phyloP scores from a whole-genome alignment of 2,329 filamentous ascomycete genomes.

The Metarhizium album region DNA sequence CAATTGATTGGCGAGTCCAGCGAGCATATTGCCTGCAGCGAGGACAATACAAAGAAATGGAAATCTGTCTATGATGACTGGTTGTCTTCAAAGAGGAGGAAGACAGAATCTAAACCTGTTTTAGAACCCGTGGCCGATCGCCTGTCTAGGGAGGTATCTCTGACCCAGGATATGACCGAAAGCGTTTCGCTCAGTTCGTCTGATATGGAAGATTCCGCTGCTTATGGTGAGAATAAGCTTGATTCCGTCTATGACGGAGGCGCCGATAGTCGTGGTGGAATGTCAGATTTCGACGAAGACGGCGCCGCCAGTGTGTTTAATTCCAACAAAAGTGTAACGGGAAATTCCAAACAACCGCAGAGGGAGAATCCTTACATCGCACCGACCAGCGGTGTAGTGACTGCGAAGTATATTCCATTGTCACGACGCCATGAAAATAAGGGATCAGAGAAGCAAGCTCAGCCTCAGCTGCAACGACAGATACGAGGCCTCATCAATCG shows the following conservation, averaged over 20 bases:
- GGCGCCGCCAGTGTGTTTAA: constrained; percentile 24
- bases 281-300: constrained; percentile 26
- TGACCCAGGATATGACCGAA: not conserved
- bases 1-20: constrained; percentile 60
- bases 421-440: constrained; percentile 53
- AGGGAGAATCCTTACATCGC: constrained; percentile 86
- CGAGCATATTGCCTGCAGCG: constrained; percentile 35
- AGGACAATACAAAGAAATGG: constrained; percentile 50
- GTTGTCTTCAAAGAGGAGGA: constrained; percentile 43
- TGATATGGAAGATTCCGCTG: not conserved
- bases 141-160: constrained; percentile 8
- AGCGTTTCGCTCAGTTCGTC: not conserved
- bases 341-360: constrained; percentile 32
- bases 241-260: not conserved
- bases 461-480: constrained; percentile 63
- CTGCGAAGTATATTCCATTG: constrained; percentile 78
- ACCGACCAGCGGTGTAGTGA: constrained; percentile 39
- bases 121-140: constrained; percentile 1
- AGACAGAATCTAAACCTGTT: constrained; percentile 8
- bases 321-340: constrained; percentile 8
- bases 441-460: constrained; percentile 53
- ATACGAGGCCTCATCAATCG: constrained; percentile 86
- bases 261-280: not conserved
- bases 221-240: not conserved
- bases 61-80: constrained; percentile 49